A percentile compares a stretch with the other conserved stretches of the same genome.
These are phyloP conservation scores for Clavispora asparagi DNA, from an alignment of 805 yeast genomes.

Conservation along the genomic window DNA sequence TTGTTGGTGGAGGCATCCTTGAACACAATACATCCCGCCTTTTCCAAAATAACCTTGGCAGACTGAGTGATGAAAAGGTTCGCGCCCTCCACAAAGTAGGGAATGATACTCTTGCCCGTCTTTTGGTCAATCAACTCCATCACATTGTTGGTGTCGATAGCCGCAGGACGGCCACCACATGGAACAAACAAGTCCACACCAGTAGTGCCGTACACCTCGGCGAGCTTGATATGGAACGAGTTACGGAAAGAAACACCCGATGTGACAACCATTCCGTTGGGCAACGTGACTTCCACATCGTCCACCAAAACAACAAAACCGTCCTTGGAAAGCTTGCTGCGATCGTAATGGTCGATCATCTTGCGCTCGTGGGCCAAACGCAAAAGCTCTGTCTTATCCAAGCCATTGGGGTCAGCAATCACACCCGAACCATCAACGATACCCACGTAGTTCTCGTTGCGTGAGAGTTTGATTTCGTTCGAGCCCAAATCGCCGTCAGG, in stretches of 20 bases:
- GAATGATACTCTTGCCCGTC: constrained; percentile 72
- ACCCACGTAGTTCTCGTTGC: constrained; percentile 79
- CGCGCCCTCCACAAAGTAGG: constrained; percentile 96
- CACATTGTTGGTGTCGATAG: constrained; percentile 84
- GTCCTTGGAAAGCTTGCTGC: constrained; percentile 54
- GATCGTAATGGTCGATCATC: constrained; percentile 69
- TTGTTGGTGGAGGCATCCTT: constrained; percentile 97
- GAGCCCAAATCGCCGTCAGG: constrained; percentile 98
- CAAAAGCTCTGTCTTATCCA: constrained; percentile 71
- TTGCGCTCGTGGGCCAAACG: constrained; percentile 74
- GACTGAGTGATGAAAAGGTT: constrained; percentile 92
- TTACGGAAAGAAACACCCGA: constrained; percentile 91
- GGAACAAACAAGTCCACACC: constrained; percentile 86
- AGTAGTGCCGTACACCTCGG: constrained; percentile 53
- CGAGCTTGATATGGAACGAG: constrained; percentile 73
- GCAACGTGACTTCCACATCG: constrained; percentile 72
- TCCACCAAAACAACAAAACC: constrained; percentile 87
- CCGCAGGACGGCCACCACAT: constrained; percentile 98
- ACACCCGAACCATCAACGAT: constrained; percentile 96
- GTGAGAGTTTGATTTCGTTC: constrained; percentile 84
- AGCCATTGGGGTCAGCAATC: constrained; percentile 84
- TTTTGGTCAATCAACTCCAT: constrained; percentile 61
- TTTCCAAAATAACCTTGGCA: constrained; percentile 81
- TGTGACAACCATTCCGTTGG: constrained; percentile 68
- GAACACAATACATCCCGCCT: constrained; percentile 80